Base-by-base conservation (phyloP, 1,284 basidiomycete genomes). In the Phlebopus sp. region DNA sequence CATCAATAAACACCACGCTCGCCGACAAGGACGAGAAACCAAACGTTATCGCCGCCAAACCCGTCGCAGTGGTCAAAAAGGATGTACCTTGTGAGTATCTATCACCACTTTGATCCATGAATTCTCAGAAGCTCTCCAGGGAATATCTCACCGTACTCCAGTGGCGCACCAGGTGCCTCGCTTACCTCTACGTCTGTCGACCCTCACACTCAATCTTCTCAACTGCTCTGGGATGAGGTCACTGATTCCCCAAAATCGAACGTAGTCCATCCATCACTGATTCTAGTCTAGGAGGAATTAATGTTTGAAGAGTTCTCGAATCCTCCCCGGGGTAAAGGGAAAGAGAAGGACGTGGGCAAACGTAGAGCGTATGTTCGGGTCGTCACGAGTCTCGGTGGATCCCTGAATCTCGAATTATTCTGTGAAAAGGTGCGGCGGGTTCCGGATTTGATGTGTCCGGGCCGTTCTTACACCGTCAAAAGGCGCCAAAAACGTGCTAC, bases 401-500 rank as follows among this genome's bases (percentile, higher is more conserved):
- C 84, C 46, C 72, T 99, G 47, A 97, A 98, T 59, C 59, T 97
- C 18, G 96, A 99, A 67, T 73, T 99, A 13, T 95, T 88, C 62
- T 94, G 90, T 62, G 90, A 94, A 67, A 90, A 90, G 74, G 90
- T 86, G 32, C 21, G 56, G 46, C 19, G 10, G 44, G 36, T 17
- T 10, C 30, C 7, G 32, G 13, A n/a, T 38, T 21, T 14, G 23
- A 32, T 35, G 21, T 46, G 38, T 8, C 11, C 9, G 21, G 23
- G 2, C 7, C 10, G 23, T 35, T 51, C 34, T 42, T 46, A 43
- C 34, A 35, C 23, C 29, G 29, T 49, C 37, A 42, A 23, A 49
- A 93, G 83, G 96, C 95, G 5, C 96, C 96, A 0, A 95, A 96
- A 70, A 97, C 96, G 1, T 96, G 94, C 60, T 99, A 97, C 69